phyloP scores from a whole-genome alignment of 495 filamentous ascomycete species.

The Xylaria sp. region DNA sequence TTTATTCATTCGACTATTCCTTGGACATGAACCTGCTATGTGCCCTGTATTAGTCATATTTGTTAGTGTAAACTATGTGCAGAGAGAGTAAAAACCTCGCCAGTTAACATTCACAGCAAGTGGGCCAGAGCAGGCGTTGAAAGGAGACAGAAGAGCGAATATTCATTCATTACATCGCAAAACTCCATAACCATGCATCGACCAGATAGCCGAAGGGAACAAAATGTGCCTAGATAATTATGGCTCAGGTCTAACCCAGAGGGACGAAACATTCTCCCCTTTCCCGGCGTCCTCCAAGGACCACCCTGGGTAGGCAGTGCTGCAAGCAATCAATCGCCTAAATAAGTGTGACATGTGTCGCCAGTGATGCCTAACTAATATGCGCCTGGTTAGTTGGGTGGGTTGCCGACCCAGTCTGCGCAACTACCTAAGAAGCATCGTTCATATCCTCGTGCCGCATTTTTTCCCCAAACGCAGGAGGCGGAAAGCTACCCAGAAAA shows the following conservation, averaged over 20 bases:
- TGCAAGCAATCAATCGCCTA: conserved; percentile 6
- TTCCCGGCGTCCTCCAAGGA: conserved; percentile 6
- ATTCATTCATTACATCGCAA: conserved; percentile 9
- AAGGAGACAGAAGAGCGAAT: not conserved
- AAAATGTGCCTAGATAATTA: not conserved
- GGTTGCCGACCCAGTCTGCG: not conserved
- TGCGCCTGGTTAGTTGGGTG: not conserved
- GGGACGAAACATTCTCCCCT: not conserved
- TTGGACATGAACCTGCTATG: not conserved
- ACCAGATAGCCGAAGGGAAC: not conserved
- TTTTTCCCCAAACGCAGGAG: conserved; percentile 1
- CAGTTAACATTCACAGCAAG: not conserved
- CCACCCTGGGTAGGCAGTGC: not conserved
- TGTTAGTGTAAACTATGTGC: not conserved
- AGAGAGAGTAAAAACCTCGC: not conserved
- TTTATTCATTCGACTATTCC: not conserved
- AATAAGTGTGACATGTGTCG: conserved; percentile 1
- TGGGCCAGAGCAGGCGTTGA: not conserved
- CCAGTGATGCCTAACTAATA: not conserved
- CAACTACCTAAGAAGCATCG: not conserved
- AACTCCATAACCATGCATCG: conserved; percentile 27
- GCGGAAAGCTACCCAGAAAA: not conserved
- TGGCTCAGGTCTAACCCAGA: not conserved
- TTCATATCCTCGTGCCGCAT: conserved; percentile 5
- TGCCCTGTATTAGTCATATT: not conserved